These are phyloP conservation scores for Sambucus nigra DNA, from an alignment of 129 eudicot genomes.

Conservation along the genomic window DNA sequence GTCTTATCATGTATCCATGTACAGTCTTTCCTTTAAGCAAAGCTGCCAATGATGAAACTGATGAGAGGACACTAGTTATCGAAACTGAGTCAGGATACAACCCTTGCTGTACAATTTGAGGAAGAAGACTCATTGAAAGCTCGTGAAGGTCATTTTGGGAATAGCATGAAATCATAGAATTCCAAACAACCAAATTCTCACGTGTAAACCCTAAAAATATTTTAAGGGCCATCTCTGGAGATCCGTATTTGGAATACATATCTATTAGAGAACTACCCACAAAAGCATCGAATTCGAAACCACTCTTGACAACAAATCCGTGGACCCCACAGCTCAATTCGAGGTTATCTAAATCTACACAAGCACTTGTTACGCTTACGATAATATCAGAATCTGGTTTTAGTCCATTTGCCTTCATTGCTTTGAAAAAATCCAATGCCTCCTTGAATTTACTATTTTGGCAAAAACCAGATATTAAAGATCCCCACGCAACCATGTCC, in stretches of 20 bases:
- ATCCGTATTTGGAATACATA: slow-evolving; percentile 21
- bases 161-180: slow-evolving; percentile 31
- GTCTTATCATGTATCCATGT: slow-evolving; percentile 20
- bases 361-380: slow-evolving; percentile 12
- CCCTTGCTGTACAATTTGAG: slow-evolving; percentile 22
- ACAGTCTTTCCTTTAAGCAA: slow-evolving; percentile 33
- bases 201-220: slow-evolving; percentile 9
- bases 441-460: slow-evolving; percentile 21
- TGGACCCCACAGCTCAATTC: slow-evolving; percentile 14
- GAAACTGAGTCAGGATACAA: slow-evolving; percentile 24
- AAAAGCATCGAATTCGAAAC: slow-evolving; percentile 18
- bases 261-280: slow-evolving; percentile 24
- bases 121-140: slow-evolving; percentile 25
- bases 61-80: slow-evolving; percentile 22
- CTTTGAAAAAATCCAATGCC: slow-evolving; percentile 17
- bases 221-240: slow-evolving; percentile 13
- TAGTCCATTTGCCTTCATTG: slow-evolving; percentile 18
- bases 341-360: slow-evolving; percentile 3
- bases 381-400: slow-evolving; percentile 23
- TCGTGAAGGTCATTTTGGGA: slow-evolving; percentile 25
- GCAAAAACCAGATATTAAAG: slow-evolving; percentile 26
- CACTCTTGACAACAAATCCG: slow-evolving; percentile 26
- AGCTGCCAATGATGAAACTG: slow-evolving; percentile 28
- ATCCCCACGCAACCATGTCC: slow-evolving; percentile 40
- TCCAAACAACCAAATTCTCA: slow-evolving; percentile 31